Evolutionary conservation across 2,329 filamentous ascomycete species (phyloP).

Genomic region (Fusarium piperis): DNA sequence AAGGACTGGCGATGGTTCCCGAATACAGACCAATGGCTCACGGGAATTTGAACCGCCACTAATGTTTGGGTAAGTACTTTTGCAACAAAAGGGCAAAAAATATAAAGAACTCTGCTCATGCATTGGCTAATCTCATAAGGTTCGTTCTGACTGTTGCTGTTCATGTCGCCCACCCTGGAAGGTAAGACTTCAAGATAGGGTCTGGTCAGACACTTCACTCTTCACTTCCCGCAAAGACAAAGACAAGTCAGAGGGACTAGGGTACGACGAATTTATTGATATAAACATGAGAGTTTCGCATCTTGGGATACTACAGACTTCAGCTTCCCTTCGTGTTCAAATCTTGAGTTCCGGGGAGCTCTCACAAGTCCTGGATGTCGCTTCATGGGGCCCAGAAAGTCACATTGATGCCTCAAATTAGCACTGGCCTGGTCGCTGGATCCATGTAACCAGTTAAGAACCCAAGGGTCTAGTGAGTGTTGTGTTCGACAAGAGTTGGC

Average conservation of each 20-base stretch:
- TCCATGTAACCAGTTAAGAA: no score
- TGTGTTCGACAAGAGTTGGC: not conserved
- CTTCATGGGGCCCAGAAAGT: not conserved
- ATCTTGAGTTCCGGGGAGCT: not conserved
- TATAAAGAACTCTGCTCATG: not conserved
- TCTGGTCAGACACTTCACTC: not conserved
- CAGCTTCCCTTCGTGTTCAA: no score
- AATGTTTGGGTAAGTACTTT: not conserved
- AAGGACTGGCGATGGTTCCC: not conserved
- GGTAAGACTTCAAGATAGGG: not conserved
- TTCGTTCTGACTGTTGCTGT: not conserved
- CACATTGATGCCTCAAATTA: rapidly evolving
- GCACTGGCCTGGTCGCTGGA: not conserved
- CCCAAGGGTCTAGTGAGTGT: no score
- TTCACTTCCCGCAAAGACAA: not conserved
- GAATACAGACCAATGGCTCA: not conserved
- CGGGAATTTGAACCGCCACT: no score
- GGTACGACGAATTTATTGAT: no score
- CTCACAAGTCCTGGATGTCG: not conserved
- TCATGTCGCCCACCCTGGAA: not conserved
- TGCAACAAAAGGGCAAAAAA: not conserved
- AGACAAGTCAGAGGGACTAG: not conserved
- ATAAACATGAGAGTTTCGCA: no score
- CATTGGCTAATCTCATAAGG: not conserved
- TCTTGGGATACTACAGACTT: no score